Conservation (phyloP, 108 stramenopile genomes). For the Cyclotella atomus region DNA sequence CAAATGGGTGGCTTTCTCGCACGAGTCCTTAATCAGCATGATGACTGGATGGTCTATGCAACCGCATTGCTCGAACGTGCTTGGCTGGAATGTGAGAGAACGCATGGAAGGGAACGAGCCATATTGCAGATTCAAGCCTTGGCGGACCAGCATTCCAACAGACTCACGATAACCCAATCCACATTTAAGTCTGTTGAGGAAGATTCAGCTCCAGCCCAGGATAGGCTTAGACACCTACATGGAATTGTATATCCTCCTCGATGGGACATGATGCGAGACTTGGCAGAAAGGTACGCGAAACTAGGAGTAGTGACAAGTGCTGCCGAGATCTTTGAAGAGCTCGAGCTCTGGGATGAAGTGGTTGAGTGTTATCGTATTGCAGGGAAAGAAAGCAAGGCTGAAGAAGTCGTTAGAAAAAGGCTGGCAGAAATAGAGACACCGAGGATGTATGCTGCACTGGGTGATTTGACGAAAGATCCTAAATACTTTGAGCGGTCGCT, state of each 20-base stretch:
- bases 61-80: constrained; percentile 92
- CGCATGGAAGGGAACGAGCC: constrained; percentile 80
- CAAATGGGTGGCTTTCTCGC: constrained; percentile 96
- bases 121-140: constrained; percentile 97
- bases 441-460: constrained; percentile 91
- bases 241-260: constrained; percentile 92
- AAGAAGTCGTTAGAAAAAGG: constrained; percentile 86
- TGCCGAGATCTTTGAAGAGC: constrained; percentile 91
- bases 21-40: constrained; percentile 81
- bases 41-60: constrained; percentile 96
- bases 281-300: constrained; percentile 91
- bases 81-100: constrained; percentile 93
- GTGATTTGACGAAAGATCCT: constrained; percentile 86
- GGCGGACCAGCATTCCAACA: constrained; percentile 93
- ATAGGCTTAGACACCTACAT: constrained; percentile 85
- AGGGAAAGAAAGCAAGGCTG: constrained; percentile 87
- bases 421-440: constrained; percentile 83
- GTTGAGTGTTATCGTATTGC: constrained; percentile 93
- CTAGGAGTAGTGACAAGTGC: constrained; percentile 92
- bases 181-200: constrained; percentile 81
- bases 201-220: constrained; percentile 91
- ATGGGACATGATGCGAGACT: constrained; percentile 92
- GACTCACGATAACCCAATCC: constrained; percentile 85
- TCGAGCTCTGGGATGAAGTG: constrained; percentile 98
- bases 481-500: constrained; percentile 86